phyloP scores from a whole-genome alignment of 2,329 filamentous ascomycete genomes.

The Dactylellina drechsleri region DNA sequence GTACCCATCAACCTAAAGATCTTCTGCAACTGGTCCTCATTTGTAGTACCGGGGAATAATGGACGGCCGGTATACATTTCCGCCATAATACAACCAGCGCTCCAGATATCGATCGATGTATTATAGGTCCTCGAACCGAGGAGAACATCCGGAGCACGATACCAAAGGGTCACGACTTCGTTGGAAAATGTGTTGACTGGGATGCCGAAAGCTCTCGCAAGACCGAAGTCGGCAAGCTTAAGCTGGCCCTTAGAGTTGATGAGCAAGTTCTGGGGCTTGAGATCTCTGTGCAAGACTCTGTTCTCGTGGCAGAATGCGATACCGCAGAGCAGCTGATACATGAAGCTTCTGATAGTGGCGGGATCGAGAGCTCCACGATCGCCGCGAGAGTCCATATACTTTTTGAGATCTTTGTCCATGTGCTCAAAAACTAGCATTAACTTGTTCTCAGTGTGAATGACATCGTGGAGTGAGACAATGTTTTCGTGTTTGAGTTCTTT shows the following conservation, averaged over 20 bases:
- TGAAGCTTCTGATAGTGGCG: constrained; percentile 95
- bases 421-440: constrained; percentile 99
- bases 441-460: constrained; percentile 99
- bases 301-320: constrained; percentile 99
- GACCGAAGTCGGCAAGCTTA: constrained; percentile 93
- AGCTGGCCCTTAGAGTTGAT: constrained; percentile 91
- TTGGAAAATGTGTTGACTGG: constrained; percentile 98
- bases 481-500: constrained; percentile 99
- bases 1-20: constrained; percentile 99
- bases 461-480: constrained; percentile 95
- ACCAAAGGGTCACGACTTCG: constrained; percentile 97
- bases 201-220: constrained; percentile 93
- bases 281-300: constrained; percentile 89
- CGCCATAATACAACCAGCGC: constrained; percentile 98
- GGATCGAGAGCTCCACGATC: constrained; percentile 90
- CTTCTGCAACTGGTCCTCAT: constrained; percentile 95
- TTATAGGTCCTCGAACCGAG: constrained; percentile 96
- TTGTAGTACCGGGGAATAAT: constrained; percentile 95
- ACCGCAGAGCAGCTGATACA: constrained; percentile 94
- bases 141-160: constrained; percentile 93
- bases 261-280: constrained; percentile 95
- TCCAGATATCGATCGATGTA: constrained; percentile 99
- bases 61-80: constrained; percentile 98
- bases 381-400: constrained; percentile 95
- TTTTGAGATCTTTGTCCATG: constrained; percentile 98